Base-by-base conservation (phyloP, 371 early-diverging fungal genomes). In the Saksenaea oblongispora region DNA sequence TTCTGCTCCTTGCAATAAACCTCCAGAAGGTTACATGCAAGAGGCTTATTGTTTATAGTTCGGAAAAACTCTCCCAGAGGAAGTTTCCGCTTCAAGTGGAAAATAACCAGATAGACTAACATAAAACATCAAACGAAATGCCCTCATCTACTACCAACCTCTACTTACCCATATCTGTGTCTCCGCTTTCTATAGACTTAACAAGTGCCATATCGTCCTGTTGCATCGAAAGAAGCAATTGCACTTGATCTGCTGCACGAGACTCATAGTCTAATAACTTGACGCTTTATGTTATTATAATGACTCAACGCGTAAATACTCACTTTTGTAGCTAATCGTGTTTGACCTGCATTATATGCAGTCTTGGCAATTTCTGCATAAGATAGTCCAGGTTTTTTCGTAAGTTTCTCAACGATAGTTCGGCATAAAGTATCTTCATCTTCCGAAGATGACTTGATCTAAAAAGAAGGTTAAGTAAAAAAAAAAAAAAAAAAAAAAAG, bases 331-430 rank as follows among this genome's bases (percentile, higher is more conserved):
- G 97, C 97, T 47, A 97, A 76, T 59, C 89, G 85, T n/a, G 88
- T 89, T 61, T 92, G 92, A 0, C 98, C 98, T 13, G 89, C 80
- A 41, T 87, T 81, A 67, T 91, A 89, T 17, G 98, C 98, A 0
- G 94, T 92, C 70, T 93, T 94, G 5, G 98, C 98, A 56, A 97
- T 93, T 64, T 95, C 95, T 0, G 93, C 90, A 71, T 89, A 97
- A 0, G 95, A 94, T 0, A 95, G 65, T 2, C 91, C 91, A 3
- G 89, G 85, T 37, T 87, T 84, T 26, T 87, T 83, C 1, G 84
- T 71, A 0, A 97, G 78, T 57, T 94, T 94, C 9, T 90, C 89
- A 1, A 91, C 85, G 36, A 98, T 89, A 27, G 88, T 75, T 14
- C 89, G 83, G 62, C 89, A 91, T 14, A 95, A 80, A 1, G 90